Evolutionary conservation across 2,329 filamentous ascomycete species (phyloP), one percentile per base, ranked within the genome.

Genomic region (Fusarium sp.): DNA sequence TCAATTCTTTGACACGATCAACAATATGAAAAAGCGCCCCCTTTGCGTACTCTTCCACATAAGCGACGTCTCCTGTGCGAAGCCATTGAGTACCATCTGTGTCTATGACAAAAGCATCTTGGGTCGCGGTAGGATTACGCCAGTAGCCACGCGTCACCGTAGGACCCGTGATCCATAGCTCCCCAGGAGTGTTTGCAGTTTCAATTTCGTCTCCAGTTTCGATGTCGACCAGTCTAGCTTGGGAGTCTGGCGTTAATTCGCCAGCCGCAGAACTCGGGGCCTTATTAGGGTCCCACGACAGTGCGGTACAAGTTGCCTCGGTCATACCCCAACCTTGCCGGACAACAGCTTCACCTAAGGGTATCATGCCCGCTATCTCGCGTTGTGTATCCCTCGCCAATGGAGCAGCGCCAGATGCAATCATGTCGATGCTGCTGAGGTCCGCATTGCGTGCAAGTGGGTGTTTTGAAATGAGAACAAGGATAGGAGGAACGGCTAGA

Each of bases 251-350:
- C 44, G 75, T 87, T 88, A 76, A 57, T 58, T 74, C 75, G 34
- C 75, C 75, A 20, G 75, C 73, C 18, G 75, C 75, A 44, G 72
- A 61, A 37, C 71, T 76, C 18, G 68, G 65, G 10, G 69, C 54
- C 45, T 69, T 67, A 75, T 94, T 95, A 22, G 93, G 85, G 67
- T 92, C 84, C 86, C 90, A 94, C 9, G 84, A 85, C 14, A 92
- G 84, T 20, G 87, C 83, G 1, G 91, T 89, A 78, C 93, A 95
- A 1, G 93, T 96, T 4, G 87, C 81, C 77, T 96, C 93, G 2
- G 93, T 96, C 93, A 97, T 95, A 7, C 94, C 94, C 91, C 92
- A 97, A 6, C 92, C 93, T 79, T 95, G 93, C 76, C 82, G 81
- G 14, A 86, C 69, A 4, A 70, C 56, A 10, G 85, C 58, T 2